These are phyloP conservation scores for Lomentospora prolificans DNA, from an alignment of 2,329 filamentous ascomycete genomes.

Conservation along the genomic window DNA sequence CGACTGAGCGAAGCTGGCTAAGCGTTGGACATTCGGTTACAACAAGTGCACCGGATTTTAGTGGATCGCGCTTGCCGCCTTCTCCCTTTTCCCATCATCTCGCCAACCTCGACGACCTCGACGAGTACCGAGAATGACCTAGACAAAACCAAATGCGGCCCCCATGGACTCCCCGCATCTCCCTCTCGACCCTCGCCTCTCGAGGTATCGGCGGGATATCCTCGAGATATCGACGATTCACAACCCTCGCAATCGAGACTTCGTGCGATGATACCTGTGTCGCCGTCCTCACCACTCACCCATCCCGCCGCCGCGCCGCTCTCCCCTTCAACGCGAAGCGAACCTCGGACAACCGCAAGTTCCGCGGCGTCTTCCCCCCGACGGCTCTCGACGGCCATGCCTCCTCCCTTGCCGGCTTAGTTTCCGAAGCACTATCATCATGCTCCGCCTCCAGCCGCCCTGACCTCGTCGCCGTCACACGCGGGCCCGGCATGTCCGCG, in stretches of 20 bases:
- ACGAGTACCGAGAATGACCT: too few species aligned
- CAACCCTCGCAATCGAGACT: constrained; percentile 67
- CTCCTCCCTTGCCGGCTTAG: constrained; percentile 54
- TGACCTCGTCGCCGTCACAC: constrained; percentile 80
- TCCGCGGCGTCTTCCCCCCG: constrained; percentile 71
- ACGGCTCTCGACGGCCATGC: constrained; percentile 69
- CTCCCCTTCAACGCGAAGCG: constrained; percentile 74
- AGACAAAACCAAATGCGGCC: constrained; percentile 1
- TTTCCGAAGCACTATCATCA: constrained; percentile 29
- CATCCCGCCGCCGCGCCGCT: constrained; percentile 27
- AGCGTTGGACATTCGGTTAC: too few species aligned
- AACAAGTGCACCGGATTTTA: too few species aligned
- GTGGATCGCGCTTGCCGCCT: not conserved
- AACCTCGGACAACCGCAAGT: constrained; percentile 68
- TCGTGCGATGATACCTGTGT: constrained; percentile 93
- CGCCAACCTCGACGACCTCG: not conserved
- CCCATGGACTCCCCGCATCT: not conserved
- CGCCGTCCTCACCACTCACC: constrained; percentile 47
- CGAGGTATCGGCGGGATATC: not conserved
- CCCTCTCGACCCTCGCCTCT: too few species aligned
- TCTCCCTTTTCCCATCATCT: not conserved
- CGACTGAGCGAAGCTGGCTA: not conserved
- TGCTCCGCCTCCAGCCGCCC: constrained; percentile 28
- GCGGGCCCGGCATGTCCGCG: constrained; percentile 80
- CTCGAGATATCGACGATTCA: constrained; percentile 19